phyloP scores from a whole-genome alignment of 2,329 filamentous ascomycete species.

The Alternaria sp. region DNA sequence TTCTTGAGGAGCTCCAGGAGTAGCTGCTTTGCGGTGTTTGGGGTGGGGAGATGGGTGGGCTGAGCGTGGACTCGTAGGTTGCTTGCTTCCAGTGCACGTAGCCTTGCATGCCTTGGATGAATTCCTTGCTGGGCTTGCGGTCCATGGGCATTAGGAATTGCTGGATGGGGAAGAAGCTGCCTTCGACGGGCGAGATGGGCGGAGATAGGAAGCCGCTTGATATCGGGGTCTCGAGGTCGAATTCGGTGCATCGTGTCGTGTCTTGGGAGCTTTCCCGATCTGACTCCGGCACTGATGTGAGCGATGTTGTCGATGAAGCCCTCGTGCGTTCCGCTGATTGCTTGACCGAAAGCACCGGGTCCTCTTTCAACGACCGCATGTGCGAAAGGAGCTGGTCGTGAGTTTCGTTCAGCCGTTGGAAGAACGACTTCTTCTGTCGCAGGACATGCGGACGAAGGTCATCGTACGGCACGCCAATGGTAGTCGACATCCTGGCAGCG shows the following conservation, averaged over 20 bases:
- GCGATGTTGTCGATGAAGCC: conserved; percentile 3
- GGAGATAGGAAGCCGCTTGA: conserved; percentile 6
- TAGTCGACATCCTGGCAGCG: conserved; percentile 14
- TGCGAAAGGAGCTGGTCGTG: conserved; percentile 14
- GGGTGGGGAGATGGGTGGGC: conserved; percentile 2
- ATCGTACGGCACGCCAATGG: conserved; percentile 15
- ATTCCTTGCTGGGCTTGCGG: conserved; percentile 5
- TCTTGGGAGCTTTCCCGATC: conserved; percentile 9
- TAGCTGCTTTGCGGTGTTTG: conserved; percentile 6
- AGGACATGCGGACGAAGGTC: conserved; percentile 12
- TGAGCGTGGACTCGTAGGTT: conserved; percentile 6
- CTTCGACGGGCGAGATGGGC: conserved; percentile 3
- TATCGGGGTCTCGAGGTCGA: background rate
- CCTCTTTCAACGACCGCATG: conserved; percentile 16
- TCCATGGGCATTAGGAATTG: conserved; percentile 8
- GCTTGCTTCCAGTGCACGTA: conserved; percentile 14
- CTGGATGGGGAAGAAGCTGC: conserved; percentile 13
- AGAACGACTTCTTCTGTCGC: conserved; percentile 20
- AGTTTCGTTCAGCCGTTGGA: conserved; percentile 20
- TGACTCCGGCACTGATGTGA: conserved; percentile 7
- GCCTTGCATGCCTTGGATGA: conserved; percentile 12
- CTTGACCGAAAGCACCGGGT: background rate
- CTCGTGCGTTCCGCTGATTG: conserved; percentile 5
- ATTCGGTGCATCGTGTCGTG: conserved; percentile 3
- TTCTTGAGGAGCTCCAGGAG: conserved; percentile 9